Percentiles rank a stretch among this genome's conserved stretches.
Evolutionary conservation across 2,329 filamentous ascomycete species (phyloP).

Genomic region (Colletotrichum agaves): DNA sequence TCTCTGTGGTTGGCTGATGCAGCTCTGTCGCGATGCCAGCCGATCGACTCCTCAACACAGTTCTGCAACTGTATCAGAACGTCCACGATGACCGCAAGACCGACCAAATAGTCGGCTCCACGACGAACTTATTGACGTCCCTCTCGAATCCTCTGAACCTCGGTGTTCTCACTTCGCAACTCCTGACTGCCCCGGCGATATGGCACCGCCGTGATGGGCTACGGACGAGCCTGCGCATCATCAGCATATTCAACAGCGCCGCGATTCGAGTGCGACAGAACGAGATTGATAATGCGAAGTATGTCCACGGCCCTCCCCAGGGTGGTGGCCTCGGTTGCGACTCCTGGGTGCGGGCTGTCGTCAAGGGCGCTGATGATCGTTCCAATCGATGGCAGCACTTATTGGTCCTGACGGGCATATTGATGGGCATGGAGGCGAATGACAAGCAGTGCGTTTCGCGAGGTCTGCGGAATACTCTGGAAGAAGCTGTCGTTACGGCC

Average conservation of each 20-base stretch:
- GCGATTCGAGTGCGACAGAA: conserved; percentile 64
- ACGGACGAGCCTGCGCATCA: conserved; percentile 70
- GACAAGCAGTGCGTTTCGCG: conserved; percentile 72
- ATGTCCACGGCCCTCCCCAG: conserved; percentile 44
- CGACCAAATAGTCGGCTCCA: conserved; percentile 72
- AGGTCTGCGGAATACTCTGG: conserved; percentile 73
- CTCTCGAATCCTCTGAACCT: conserved; percentile 82
- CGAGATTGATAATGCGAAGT: conserved; percentile 51
- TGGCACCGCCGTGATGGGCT: conserved; percentile 73
- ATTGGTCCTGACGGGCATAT: conserved; percentile 80
- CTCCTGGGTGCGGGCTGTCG: conserved; percentile 66
- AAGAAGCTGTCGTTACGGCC: conserved; percentile 78
- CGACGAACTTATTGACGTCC: conserved; percentile 73
- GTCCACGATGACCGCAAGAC: conserved; percentile 61
- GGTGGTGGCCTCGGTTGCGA: conserved; percentile 60
- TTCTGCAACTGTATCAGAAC: conserved; percentile 70
- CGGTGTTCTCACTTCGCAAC: conserved; percentile 76
- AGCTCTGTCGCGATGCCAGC: conserved; percentile 63
- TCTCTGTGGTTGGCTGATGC: too few species aligned
- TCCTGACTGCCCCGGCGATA: conserved; percentile 76
- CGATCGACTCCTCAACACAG: conserved; percentile 73
- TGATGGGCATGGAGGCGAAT: conserved; percentile 79
- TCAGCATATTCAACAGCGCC: conserved; percentile 79
- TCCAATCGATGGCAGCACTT: conserved; percentile 84
- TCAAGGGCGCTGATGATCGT: conserved; percentile 66